Percentiles rank a stretch among this genome's conserved stretches.
These are phyloP conservation scores for Parafenestella ontariensis DNA, from an alignment of 2,329 filamentous ascomycete genomes.

Conservation along the genomic window DNA sequence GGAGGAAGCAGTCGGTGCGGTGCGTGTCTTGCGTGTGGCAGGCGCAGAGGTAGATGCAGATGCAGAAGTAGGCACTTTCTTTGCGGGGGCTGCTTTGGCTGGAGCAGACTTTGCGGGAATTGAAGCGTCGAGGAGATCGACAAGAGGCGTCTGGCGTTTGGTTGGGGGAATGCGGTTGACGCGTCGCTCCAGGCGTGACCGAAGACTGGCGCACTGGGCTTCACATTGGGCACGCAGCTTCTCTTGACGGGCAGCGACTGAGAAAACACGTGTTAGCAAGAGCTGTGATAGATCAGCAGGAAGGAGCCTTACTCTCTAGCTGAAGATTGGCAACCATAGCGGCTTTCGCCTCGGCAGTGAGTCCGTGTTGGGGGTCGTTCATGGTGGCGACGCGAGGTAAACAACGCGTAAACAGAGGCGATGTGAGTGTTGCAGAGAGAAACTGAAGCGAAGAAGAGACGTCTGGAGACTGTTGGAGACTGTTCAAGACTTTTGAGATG, in stretches of 20 bases:
- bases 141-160: slow-evolving; percentile 80
- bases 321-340: slow-evolving; percentile 42
- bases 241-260: slow-evolving; percentile 86
- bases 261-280: slow-evolving; percentile 13
- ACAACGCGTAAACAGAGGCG: slow-evolving; percentile 24
- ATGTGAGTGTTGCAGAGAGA: not conserved
- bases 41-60: slow-evolving; percentile 8
- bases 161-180: slow-evolving; percentile 88
- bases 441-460: not conserved
- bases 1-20: not conserved
- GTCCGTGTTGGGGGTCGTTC: slow-evolving; percentile 14
- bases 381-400: slow-evolving; percentile 27
- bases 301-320: slow-evolving; percentile 34
- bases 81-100: slow-evolving; percentile 17
- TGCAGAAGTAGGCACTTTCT: slow-evolving; percentile 11
- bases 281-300: slow-evolving; percentile 15
- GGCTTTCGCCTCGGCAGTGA: slow-evolving; percentile 46
- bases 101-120: slow-evolving; percentile 14
- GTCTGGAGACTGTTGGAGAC: too few species aligned
- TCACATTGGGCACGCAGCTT: slow-evolving; percentile 89
- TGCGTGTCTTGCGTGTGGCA: slow-evolving; percentile 15
- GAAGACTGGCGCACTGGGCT: slow-evolving; percentile 83
- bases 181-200: slow-evolving; percentile 87
- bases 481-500: slow-evolving; percentile 1
- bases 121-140: slow-evolving; percentile 68